Base-by-base conservation (phyloP, 768 basidiomycete genomes). In the Boletus rex-veris region DNA sequence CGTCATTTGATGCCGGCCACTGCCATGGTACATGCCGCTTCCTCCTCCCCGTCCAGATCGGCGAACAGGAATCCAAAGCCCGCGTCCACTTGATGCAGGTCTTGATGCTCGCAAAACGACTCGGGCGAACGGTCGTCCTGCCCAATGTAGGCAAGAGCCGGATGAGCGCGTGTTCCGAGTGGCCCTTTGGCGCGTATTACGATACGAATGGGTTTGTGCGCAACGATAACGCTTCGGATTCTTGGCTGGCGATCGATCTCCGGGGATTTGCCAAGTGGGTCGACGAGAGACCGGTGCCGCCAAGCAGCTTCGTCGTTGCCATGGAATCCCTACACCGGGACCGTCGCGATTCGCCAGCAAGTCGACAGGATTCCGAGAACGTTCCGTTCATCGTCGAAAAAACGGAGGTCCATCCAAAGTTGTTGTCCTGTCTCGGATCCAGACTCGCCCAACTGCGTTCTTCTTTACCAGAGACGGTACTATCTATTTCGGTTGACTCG, bases 11-110 rank as follows among this genome's bases (percentile, higher is more conserved):
- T 31, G 21, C 46, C 10, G 52, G 56, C 16, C 53, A 65, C 57
- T 71, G 71, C 48, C 45, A 45, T 9, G 52, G 53, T 11, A 45
- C 70, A 1, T 80, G 79, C 50, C 73, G 74, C 7, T 79, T 80
- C 59, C 73, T 84, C 42, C 69, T 83, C 38, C 78, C 79, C 0
- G 62, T 77, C 11, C 74, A 76, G 5, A 70, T 84, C 26, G 72
- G 73, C 16, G 84, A 84, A 66, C 82, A 82, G 56, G 82, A 84
- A 59, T 81, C 81, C 30, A 82, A 81, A 56, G 80, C 81, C 1
- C 75, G 80, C 18, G 63, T 76, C 8, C 84, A 85, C 65, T 65
- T 86, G n/a, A 60, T 71, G 28, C 80, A 85, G 58, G 67, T 85
- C 52, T 59, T 74, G 1, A 66, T 69, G 4, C 77, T 85, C n/a